Base-by-base conservation (phyloP, 2,329 filamentous ascomycete genomes). In the Teratosphaeria zuluensis region DNA sequence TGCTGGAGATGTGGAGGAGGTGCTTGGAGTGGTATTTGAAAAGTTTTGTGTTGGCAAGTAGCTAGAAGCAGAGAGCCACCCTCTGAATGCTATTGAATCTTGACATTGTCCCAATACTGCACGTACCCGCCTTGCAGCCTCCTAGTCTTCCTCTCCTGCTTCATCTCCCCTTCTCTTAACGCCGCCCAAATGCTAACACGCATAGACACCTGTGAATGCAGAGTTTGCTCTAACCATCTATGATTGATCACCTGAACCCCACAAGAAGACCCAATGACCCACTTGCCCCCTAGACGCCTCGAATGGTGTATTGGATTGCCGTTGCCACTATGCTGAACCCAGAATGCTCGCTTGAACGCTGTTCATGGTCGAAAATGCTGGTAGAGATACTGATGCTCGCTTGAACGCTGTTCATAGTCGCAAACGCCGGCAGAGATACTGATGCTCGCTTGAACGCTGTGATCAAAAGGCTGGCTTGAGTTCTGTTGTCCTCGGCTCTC, bases 21-120 rank as follows among this genome's bases (percentile, higher is more conserved):
- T 99, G 7, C 76, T 99, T 52, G 94, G 94, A 0, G 92, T 99
- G 24, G 92, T 99, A 3, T 99, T 99, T 76, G 92, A 97, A 73
- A 97, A 95, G 89, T 76, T 76, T 59, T 76, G 74, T 58, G 73
- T 76, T 3, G 74, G 74, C 9, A 75, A 76, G 62, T 76, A 58
- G 46, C 38, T 5, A 51, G 8, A 46, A 24, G 11, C n/a, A 28
- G 24, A 28, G 24, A 42, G 28, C 11, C 9, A 2, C 14, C n/a
- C n/a, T 4, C 16, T 42, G 11, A 42, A 42, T 2, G 24, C 24
- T 28, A 28, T 28, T 4, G 24, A 28, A 28, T 2, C 24, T 28
- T 4, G 4, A 28, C 24, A 2, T 28, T 28, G 24, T 28, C 4
- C 24, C 24, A 2, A 28, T 28, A n/a, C n/a, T 28, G 4, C 4